Evolutionary conservation across 805 yeast genomes (phyloP).

Genomic region (Wickerhamomyces tratensis): DNA sequence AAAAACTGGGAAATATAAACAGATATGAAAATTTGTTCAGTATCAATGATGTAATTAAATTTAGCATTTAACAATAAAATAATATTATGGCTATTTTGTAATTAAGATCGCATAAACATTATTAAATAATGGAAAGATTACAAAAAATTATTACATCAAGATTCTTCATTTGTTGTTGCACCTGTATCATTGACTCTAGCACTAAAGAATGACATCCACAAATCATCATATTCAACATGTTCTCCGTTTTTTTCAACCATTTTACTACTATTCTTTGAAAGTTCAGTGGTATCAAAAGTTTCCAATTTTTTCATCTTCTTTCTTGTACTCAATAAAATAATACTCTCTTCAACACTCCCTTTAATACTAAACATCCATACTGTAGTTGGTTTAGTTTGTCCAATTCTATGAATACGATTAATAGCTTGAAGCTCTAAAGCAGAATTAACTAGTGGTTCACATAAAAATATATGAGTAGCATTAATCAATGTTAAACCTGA

Average conservation of each 20-base stretch:
- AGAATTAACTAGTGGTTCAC: conserved; percentile 88
- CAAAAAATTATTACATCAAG: no score
- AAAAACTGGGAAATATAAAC: no score
- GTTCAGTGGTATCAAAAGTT: conserved; percentile 42
- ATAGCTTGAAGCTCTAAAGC: conserved; percentile 88
- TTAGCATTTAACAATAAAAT: no score
- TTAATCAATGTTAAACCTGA: conserved; percentile 86
- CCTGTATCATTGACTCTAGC: not conserved
- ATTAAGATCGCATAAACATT: no score
- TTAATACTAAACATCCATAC: conserved; percentile 89
- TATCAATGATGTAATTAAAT: no score
- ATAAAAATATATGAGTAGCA: conserved; percentile 84
- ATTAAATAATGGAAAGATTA: no score
- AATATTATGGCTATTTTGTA: no score
- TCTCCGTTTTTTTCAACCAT: conserved; percentile 48
- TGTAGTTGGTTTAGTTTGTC: conserved; percentile 71
- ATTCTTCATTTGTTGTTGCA: no score
- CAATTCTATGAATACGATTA: conserved; percentile 86
- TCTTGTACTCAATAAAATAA: conserved; percentile 57
- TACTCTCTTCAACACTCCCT: conserved; percentile 83
- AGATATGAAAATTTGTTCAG: no score
- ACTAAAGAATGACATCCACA: conserved; percentile 54
- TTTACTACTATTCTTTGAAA: conserved; percentile 40
- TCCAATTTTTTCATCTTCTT: conserved; percentile 35
- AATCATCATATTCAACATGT: conserved; percentile 43